Percentiles rank a stretch among this genome's conserved stretches.
Evolutionary conservation across 768 basidiomycete genomes (phyloP).

Genomic region (Lactarius hengduanensis): DNA sequence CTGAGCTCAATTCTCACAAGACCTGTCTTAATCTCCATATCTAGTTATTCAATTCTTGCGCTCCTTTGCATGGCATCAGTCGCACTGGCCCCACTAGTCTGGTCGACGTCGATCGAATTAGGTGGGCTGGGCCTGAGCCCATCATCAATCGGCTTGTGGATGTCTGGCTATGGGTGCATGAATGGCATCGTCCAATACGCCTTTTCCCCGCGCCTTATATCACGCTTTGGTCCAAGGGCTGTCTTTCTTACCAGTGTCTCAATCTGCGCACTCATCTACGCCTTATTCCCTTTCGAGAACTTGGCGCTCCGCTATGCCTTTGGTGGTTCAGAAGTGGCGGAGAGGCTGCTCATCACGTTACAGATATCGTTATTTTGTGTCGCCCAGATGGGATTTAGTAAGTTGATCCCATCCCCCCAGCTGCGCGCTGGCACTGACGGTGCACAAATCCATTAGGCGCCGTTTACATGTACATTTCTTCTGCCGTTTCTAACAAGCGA

Average conservation of each 20-base stretch:
- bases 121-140: constrained; percentile 37
- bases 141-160: constrained; percentile 39
- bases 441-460: constrained; percentile 43
- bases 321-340: background rate
- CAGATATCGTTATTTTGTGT: background rate
- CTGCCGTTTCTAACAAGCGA: constrained; percentile 59
- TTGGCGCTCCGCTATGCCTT: background rate
- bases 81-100: constrained; percentile 47
- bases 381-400: constrained; percentile 1
- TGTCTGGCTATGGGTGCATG: constrained; percentile 39
- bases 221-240: constrained; percentile 38
- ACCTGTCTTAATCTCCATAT: constrained; percentile 41
- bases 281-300: constrained; percentile 32
- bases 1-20: constrained; percentile 34
- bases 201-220: constrained; percentile 39
- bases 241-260: constrained; percentile 32
- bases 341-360: background rate
- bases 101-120: constrained; percentile 34
- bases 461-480: constrained; percentile 65
- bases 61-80: constrained; percentile 42
- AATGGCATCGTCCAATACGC: constrained; percentile 41
- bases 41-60: constrained; percentile 44
- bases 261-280: constrained; percentile 31
- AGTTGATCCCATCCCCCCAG: background rate
- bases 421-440: background rate